These are phyloP conservation scores for Suhomyces chickasaworum DNA, from an alignment of 1,139 yeast species.

Conservation along the genomic window DNA sequence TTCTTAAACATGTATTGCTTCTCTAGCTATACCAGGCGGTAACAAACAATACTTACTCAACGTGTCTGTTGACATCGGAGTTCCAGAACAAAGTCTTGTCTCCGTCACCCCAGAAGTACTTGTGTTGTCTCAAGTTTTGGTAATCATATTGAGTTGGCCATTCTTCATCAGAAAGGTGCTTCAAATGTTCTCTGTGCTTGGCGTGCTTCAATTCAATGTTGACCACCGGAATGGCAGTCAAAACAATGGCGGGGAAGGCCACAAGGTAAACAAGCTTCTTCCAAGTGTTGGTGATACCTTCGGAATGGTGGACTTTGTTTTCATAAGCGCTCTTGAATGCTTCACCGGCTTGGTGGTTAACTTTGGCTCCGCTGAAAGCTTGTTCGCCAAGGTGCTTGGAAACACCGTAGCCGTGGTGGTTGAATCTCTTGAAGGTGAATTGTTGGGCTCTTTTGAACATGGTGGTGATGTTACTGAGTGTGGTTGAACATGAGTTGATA, in stretches of 20 bases:
- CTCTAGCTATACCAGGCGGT: conserved; percentile 1
- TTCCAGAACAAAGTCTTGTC: conserved; percentile 98
- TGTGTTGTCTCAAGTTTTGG: conserved; percentile 84
- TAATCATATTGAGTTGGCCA: conserved; percentile 90
- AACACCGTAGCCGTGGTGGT: conserved; percentile 41
- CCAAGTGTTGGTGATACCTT: conserved; percentile 77
- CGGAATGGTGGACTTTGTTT: conserved; percentile 79
- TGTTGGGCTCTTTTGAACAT: conserved; percentile 44
- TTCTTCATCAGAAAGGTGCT: conserved; percentile 79
- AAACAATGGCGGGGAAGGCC: conserved; percentile 78
- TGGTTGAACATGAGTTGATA: conserved; percentile 11
- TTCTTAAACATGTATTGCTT: too few species aligned
- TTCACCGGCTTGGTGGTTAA: conserved; percentile 45
- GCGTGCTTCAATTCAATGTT: conserved; percentile 85
- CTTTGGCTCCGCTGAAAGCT: conserved; percentile 39
- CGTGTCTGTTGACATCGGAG: conserved; percentile 85
- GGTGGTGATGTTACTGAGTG: conserved; percentile 6
- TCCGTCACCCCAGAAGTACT: conserved; percentile 98
- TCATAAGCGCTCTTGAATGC: conserved; percentile 44
- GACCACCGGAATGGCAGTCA: conserved; percentile 78
- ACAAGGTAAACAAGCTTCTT: conserved; percentile 76
- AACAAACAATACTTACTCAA: conserved; percentile 36
- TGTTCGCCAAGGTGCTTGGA: conserved; percentile 46
- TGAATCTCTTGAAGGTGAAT: conserved; percentile 47
- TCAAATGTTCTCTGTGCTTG: conserved; percentile 81